phyloP scores from a whole-genome alignment of 176 grass and related monocot species.

The Pontederia crassipes region DNA sequence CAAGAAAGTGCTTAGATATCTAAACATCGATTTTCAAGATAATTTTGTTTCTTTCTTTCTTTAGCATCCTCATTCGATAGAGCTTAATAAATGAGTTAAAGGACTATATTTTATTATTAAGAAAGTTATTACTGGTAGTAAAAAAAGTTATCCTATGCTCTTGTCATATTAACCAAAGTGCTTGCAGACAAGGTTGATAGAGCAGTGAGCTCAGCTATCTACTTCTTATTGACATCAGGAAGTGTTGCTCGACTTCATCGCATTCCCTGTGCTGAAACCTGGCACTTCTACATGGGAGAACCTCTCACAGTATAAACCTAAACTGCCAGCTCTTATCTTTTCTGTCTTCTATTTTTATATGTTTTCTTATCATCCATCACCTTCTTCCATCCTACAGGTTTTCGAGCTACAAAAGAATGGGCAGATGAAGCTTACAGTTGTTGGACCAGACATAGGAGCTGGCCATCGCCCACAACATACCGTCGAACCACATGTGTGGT shows the following conservation, averaged over 20 bases:
- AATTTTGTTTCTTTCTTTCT: no score
- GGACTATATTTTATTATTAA: no score
- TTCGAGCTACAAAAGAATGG: conserved; percentile 66
- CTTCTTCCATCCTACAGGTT: conserved; percentile 17
- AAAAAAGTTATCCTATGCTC: no score
- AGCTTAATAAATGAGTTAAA: no score
- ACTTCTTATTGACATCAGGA: conserved; percentile 74
- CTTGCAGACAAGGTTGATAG: conserved; percentile 59
- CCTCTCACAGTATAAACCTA: conserved; percentile 57
- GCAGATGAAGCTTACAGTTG: conserved; percentile 47
- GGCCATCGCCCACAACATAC: conserved; percentile 64
- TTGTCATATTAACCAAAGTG: no score
- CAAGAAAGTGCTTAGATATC: no score
- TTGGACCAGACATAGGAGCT: conserved; percentile 43
- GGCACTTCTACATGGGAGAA: conserved; percentile 79
- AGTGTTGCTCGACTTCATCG: conserved; percentile 51
- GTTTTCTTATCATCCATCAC: neutral
- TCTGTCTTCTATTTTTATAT: neutral
- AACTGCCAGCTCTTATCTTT: conserved; percentile 16
- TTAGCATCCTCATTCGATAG: no score
- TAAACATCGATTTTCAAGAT: no score
- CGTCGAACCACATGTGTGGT: conserved; percentile 72
- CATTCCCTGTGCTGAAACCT: conserved; percentile 81
- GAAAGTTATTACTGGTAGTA: no score
- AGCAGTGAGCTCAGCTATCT: conserved; percentile 55